Base-by-base conservation (phyloP, 805 yeast species). In the Saccharomycopsis synnaedendra region DNA sequence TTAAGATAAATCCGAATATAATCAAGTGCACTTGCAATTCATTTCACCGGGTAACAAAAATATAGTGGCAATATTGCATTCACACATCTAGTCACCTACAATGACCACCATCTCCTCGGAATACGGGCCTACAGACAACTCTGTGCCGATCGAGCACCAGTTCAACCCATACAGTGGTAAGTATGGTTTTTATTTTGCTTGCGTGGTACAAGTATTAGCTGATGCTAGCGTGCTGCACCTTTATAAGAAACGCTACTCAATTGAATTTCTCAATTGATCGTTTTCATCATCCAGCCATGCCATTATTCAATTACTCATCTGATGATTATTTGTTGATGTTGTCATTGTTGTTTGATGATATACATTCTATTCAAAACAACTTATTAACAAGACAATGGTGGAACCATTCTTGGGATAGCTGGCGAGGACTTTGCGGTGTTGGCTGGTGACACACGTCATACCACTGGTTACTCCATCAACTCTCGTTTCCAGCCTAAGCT, bases 361-460 rank as follows among this genome's bases (percentile, higher is more conserved):
- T n/a, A 34, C 10, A 34, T 10, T 10, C 37, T 34, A 34, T 34
- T 34, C 11, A 34, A 10, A 10, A 34, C 10, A 10, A 10, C n/a
- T 10, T 34, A 8, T 27, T 34, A 36, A 52, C 19, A 30, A 41
- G 96, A 89, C 65, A 87, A 89, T 59, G 98, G 98, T 58, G 98
- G 98, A 60, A 90, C 97, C 5, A 89, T 90, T 47, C 69, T 93
- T 56, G 98, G 97, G 46, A 93, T 93, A 65, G 97, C 98, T 1
- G 98, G 98, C 44, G 85, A 87, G 63, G 97, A 93, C 65, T 93
- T 88, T 60, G 96, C 96, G 19, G 93, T 93, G 35, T 72, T 93
- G 52, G 98, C 98, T 0, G 97, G 97, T 42, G 98, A 93, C 64
- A 93, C 98, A n/a, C 82, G 98, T 71, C 94, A 85, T 60, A 86